phyloP scores from a whole-genome alignment of 805 yeast genomes.

The Yarrowia sp. region DNA sequence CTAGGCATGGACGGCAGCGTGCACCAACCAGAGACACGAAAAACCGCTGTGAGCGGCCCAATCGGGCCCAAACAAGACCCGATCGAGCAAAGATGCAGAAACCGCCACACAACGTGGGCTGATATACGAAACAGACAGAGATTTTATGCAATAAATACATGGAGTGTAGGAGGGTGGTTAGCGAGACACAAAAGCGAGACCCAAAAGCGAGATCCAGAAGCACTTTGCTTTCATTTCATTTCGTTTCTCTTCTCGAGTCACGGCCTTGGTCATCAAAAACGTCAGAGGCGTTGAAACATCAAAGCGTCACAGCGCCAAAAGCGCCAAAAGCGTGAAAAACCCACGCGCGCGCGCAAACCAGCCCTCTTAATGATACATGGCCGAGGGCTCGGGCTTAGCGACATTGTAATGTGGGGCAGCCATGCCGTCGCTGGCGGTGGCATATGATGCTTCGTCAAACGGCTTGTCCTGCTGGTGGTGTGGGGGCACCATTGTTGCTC shows the following conservation, averaged over 20 bases:
- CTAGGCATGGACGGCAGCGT: neutral
- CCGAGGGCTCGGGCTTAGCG: slow-evolving; percentile 13
- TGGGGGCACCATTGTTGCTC: neutral
- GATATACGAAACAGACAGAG: slow-evolving; percentile 3
- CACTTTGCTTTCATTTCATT: no score
- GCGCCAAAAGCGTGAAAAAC: no score
- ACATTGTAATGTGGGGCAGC: neutral
- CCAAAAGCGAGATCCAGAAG: no score
- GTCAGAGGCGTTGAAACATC: no score
- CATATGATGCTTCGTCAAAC: slow-evolving; percentile 1
- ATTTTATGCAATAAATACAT: slow-evolving; percentile 16
- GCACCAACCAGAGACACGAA: neutral
- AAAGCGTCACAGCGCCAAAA: no score
- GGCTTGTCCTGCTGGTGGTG: slow-evolving; percentile 4
- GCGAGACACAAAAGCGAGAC: neutral
- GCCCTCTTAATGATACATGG: slow-evolving; percentile 4
- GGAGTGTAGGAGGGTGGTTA: neutral
- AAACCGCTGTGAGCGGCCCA: neutral
- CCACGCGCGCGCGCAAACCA: no score
- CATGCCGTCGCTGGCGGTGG: slow-evolving; percentile 2
- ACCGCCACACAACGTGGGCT: neutral
- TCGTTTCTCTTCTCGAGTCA: no score
- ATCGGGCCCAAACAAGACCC: neutral
- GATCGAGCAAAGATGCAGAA: neutral
- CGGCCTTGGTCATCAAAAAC: no score